Conservation (phyloP, 345 rosid genomes). For the Salix caprea region DNA sequence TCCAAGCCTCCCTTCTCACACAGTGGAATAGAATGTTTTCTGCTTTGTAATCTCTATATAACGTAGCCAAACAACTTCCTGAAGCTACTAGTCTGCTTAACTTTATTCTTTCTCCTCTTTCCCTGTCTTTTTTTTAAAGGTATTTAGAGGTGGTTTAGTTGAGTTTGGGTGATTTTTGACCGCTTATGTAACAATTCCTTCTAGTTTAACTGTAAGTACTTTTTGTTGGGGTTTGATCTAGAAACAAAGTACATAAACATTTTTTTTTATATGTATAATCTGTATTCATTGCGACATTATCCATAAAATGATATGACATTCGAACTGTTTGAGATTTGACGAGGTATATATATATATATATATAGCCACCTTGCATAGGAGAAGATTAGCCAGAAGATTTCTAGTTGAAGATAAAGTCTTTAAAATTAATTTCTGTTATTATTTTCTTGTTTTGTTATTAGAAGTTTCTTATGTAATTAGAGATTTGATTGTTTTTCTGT, state of each 20-base stretch:
- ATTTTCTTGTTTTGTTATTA: no score
- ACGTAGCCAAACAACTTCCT: background rate
- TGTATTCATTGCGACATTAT: slow-evolving; percentile 4
- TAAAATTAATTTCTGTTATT: no score
- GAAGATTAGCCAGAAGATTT: no score
- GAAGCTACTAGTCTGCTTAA: background rate
- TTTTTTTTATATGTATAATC: background rate
- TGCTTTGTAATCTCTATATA: background rate
- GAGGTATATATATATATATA: background rate
- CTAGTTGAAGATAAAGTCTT: no score
- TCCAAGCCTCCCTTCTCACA: background rate
- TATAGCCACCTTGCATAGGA: no score
- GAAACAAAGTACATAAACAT: slow-evolving; percentile 11
- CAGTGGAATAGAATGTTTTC: background rate
- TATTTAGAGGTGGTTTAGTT: slow-evolving; percentile 1
- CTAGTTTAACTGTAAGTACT: background rate
- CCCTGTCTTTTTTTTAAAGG: background rate
- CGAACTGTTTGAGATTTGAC: background rate
- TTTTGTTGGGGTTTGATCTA: slow-evolving; percentile 12
- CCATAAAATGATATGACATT: background rate
- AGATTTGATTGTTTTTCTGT: no score
- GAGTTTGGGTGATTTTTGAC: background rate
- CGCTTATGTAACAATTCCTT: slow-evolving; percentile 1
- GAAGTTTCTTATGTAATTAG: no score
- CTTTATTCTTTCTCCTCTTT: background rate